These are phyloP conservation scores for Trichoderma simmonsii DNA, from an alignment of 2,329 filamentous ascomycete species.

Conservation along the genomic window DNA sequence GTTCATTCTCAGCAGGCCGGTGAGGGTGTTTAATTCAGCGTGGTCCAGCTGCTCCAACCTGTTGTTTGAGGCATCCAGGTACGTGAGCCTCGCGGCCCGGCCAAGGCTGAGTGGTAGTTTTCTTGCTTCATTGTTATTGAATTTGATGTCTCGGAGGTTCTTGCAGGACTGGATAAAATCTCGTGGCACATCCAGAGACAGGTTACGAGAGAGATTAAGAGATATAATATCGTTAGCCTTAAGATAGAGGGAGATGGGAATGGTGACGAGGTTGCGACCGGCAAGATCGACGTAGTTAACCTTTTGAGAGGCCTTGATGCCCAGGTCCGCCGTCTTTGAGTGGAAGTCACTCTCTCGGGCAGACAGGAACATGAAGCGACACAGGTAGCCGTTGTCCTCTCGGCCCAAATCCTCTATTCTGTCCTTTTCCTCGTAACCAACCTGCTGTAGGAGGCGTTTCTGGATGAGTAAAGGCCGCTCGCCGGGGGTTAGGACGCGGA, in stretches of 20 bases:
- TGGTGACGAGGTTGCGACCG: slow-evolving; percentile 86
- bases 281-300: slow-evolving; percentile 92
- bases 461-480: slow-evolving; percentile 90
- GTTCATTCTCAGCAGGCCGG: slow-evolving; percentile 80
- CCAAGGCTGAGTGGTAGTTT: slow-evolving; percentile 80
- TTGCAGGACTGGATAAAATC: slow-evolving; percentile 95
- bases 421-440: slow-evolving; percentile 84
- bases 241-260: slow-evolving; percentile 90
- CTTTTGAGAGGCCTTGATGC: slow-evolving; percentile 78
- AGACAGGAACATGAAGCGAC: slow-evolving; percentile 91
- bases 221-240: slow-evolving; percentile 91
- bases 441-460: slow-evolving; percentile 84
- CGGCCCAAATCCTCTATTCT: slow-evolving; percentile 88
- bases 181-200: slow-evolving; percentile 87
- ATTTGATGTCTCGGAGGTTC: slow-evolving; percentile 92
- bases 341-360: slow-evolving; percentile 81
- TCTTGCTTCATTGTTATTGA: slow-evolving; percentile 88
- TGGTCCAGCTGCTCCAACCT: slow-evolving; percentile 82
- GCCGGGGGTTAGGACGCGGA: slow-evolving; percentile 70
- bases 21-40: slow-evolving; percentile 72
- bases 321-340: slow-evolving; percentile 67
- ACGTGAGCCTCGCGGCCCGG: slow-evolving; percentile 76
- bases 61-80: slow-evolving; percentile 94
- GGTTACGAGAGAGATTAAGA: slow-evolving; percentile 86
- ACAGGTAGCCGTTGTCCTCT: slow-evolving; percentile 96